A percentile compares a stretch with the other conserved stretches of the same genome.
Evolutionary conservation across 2,329 filamentous ascomycete species (phyloP).

Genomic region (Cordyceps tenuipes): DNA sequence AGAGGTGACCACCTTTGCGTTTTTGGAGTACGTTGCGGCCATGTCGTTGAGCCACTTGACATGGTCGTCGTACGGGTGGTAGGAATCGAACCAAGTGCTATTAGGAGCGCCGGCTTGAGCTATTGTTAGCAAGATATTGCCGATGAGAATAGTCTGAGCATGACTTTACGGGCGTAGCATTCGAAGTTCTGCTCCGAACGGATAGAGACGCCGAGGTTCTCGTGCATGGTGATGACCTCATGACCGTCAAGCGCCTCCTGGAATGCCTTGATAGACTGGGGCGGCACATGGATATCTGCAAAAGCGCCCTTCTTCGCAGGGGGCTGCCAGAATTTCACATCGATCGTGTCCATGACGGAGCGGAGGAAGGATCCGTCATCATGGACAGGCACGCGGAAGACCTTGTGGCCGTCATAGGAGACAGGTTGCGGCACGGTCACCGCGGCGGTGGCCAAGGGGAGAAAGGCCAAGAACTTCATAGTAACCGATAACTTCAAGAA

Average conservation of each 20-base stretch:
- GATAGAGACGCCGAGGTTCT: slow-evolving; percentile 32
- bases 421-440: slow-evolving; percentile 16
- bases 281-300: slow-evolving; percentile 34
- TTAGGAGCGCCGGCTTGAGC: slow-evolving; percentile 19
- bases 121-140: not conserved
- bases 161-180: slow-evolving; percentile 17
- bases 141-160: no score
- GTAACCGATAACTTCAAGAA: not conserved
- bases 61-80: slow-evolving; percentile 45
- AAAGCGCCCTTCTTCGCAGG: slow-evolving; percentile 25
- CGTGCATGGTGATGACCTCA: slow-evolving; percentile 27
- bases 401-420: slow-evolving; percentile 37
- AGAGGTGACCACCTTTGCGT: slow-evolving; percentile 40
- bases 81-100: slow-evolving; percentile 42
- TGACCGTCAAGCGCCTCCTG: slow-evolving; percentile 23
- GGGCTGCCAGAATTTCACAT: slow-evolving; percentile 30
- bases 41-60: slow-evolving; percentile 39
- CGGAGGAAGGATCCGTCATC: slow-evolving; percentile 23
- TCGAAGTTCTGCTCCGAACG: slow-evolving; percentile 25
- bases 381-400: slow-evolving; percentile 33
- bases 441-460: slow-evolving; percentile 3
- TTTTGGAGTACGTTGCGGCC: slow-evolving; percentile 30
- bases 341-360: slow-evolving; percentile 26
- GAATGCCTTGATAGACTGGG: slow-evolving; percentile 26
- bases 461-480: slow-evolving; percentile 1